Percentiles rank a stretch among this genome's conserved stretches.
These are phyloP conservation scores for Botrytis medusae DNA, from an alignment of 2,329 filamentous ascomycete genomes.

Conservation along the genomic window DNA sequence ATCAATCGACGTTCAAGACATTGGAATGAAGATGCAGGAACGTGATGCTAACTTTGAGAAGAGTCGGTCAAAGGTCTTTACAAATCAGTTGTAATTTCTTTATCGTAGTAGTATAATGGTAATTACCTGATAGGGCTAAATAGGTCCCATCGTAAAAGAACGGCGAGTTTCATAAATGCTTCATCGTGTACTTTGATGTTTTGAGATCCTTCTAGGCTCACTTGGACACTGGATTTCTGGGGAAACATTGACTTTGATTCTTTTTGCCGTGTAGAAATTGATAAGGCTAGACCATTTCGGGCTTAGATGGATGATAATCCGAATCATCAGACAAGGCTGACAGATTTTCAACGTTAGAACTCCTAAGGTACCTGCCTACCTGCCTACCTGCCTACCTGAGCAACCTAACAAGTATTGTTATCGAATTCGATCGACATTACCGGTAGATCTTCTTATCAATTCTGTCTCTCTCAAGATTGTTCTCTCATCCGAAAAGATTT, in stretches of 20 bases:
- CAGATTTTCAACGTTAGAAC: not conserved
- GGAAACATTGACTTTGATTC: not conserved
- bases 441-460: not conserved
- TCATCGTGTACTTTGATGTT: constrained; percentile 4
- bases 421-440: not conserved
- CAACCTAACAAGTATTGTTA: not conserved
- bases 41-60: not conserved
- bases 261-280: not conserved
- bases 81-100: not conserved
- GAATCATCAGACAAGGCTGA: not conserved
- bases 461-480: not conserved
- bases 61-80: not conserved
- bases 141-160: not conserved
- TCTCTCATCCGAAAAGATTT: not conserved
- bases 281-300: not conserved
- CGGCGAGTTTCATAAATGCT: constrained; percentile 13
- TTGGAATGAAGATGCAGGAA: constrained; percentile 1
- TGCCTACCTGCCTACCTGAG: too few species aligned
- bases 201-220: constrained; percentile 6
- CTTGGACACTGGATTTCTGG: not conserved
- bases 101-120: not conserved
- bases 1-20: not conserved
- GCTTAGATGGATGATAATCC: not conserved
- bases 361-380: not conserved
- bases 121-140: not conserved